Conservation (phyloP, 2,329 filamentous ascomycete species). For the Neopestalotiopsis sp. region DNA sequence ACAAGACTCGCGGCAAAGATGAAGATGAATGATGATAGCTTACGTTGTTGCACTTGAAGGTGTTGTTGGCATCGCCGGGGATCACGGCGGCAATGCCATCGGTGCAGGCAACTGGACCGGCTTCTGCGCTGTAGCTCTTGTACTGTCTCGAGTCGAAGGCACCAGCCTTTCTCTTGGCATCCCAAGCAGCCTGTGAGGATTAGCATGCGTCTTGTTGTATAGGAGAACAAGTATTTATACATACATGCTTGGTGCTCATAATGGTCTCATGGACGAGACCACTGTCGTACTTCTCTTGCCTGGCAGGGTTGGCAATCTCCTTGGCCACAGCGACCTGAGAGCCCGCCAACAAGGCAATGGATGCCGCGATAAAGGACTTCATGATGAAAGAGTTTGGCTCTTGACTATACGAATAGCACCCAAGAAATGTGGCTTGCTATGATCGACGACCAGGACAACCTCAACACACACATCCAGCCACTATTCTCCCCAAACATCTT, state of each 20-base stretch:
- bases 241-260: constrained; percentile 20
- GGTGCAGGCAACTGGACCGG: constrained; percentile 37
- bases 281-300: constrained; percentile 17
- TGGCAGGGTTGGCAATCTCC: constrained; percentile 16
- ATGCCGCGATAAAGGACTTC: neutral
- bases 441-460: neutral
- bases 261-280: constrained; percentile 20
- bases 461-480: neutral
- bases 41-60: constrained; percentile 51
- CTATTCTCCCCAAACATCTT: neutral
- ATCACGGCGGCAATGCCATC: constrained; percentile 49
- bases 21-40: neutral
- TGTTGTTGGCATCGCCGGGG: constrained; percentile 50
- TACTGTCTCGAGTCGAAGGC: constrained; percentile 15
- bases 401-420: neutral
- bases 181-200: constrained; percentile 15
- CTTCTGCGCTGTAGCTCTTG: constrained; percentile 13
- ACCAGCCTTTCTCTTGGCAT: constrained; percentile 9
- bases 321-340: constrained; percentile 12
- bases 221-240: neutral
- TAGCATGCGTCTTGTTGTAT: neutral
- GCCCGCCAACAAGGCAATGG: constrained; percentile 10
- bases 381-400: neutral
- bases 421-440: neutral
- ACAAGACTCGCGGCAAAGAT: neutral